Conservation (phyloP, 2,329 filamentous ascomycete genomes). For the Neofusicoccum sp. region DNA sequence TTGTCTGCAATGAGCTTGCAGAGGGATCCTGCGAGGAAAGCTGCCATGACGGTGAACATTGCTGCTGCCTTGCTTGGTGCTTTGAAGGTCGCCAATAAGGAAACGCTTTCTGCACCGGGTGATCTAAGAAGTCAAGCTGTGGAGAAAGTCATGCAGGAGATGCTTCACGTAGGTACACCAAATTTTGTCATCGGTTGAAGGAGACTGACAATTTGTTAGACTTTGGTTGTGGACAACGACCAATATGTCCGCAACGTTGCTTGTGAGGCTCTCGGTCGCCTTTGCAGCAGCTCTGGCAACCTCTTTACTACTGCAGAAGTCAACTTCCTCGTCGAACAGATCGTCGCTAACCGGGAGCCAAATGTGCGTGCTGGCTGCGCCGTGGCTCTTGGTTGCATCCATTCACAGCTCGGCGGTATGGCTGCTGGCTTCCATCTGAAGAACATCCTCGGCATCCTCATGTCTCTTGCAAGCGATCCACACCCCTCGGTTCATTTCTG, state of each 20-base stretch:
- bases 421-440: slow-evolving; percentile 95
- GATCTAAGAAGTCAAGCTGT: slow-evolving; percentile 74
- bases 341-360: slow-evolving; percentile 90
- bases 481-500: slow-evolving; percentile 96
- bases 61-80: slow-evolving; percentile 78
- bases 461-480: slow-evolving; percentile 94
- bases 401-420: slow-evolving; percentile 96
- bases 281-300: slow-evolving; percentile 85
- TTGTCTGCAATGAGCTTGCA: slow-evolving; percentile 78
- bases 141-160: slow-evolving; percentile 68
- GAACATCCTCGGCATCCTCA: slow-evolving; percentile 95
- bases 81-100: slow-evolving; percentile 80
- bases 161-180: slow-evolving; percentile 72
- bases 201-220: slow-evolving; percentile 37
- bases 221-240: slow-evolving; percentile 80
- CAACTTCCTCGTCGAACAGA: slow-evolving; percentile 89
- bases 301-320: slow-evolving; percentile 87
- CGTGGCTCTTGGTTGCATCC: slow-evolving; percentile 88
- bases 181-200: slow-evolving; percentile 20
- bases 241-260: slow-evolving; percentile 84
- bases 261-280: slow-evolving; percentile 79
- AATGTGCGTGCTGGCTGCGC: slow-evolving; percentile 93
- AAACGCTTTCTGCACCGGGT: slow-evolving; percentile 72
- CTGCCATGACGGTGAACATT: slow-evolving; percentile 89
- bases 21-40: slow-evolving; percentile 83